Evolutionary conservation across 140 eudicot species (phyloP).

Genomic region (Erigeron philadelphicus): DNA sequence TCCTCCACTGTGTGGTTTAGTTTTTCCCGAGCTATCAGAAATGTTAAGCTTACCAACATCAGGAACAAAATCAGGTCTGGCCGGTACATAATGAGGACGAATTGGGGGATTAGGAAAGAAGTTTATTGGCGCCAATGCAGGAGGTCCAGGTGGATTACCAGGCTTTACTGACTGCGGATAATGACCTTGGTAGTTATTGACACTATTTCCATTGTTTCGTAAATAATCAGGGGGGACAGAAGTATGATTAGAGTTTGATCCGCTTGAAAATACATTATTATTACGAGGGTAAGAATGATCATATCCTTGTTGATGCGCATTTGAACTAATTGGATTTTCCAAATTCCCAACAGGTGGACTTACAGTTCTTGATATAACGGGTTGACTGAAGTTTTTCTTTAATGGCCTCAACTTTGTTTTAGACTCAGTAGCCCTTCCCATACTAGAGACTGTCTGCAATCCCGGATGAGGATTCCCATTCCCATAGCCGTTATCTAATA

Average conservation of each 20-base stretch:
- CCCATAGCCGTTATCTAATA: conserved; percentile 24
- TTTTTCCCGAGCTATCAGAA: conserved; percentile 40
- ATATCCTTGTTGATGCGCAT: conserved; percentile 47
- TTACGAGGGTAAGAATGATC: conserved; percentile 37
- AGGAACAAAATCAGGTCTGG: conserved; percentile 43
- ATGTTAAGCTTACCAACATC: conserved; percentile 46
- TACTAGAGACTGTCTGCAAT: conserved; percentile 44
- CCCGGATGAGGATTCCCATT: conserved; percentile 40
- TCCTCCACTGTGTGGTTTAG: conserved; percentile 30
- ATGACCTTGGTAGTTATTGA: conserved; percentile 37
- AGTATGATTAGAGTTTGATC: conserved; percentile 34
- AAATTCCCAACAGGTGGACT: conserved; percentile 34
- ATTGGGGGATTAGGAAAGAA: conserved; percentile 38
- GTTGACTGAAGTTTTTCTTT: conserved; percentile 55
- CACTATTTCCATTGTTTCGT: conserved; percentile 34
- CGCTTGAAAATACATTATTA: conserved; percentile 35
- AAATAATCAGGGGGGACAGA: conserved; percentile 37
- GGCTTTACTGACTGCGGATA: conserved; percentile 43
- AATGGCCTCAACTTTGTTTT: conserved; percentile 53
- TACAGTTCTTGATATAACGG: conserved; percentile 42
- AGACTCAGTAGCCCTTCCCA: conserved; percentile 50
- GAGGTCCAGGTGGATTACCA: conserved; percentile 29
- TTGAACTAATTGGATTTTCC: conserved; percentile 42
- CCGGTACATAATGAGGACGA: conserved; percentile 42
- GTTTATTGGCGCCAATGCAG: conserved; percentile 40